Percentiles rank a stretch among this genome's conserved stretches.
phyloP scores from a whole-genome alignment of 2,329 filamentous ascomycete genomes.

The Furcasterigmium sp. region DNA sequence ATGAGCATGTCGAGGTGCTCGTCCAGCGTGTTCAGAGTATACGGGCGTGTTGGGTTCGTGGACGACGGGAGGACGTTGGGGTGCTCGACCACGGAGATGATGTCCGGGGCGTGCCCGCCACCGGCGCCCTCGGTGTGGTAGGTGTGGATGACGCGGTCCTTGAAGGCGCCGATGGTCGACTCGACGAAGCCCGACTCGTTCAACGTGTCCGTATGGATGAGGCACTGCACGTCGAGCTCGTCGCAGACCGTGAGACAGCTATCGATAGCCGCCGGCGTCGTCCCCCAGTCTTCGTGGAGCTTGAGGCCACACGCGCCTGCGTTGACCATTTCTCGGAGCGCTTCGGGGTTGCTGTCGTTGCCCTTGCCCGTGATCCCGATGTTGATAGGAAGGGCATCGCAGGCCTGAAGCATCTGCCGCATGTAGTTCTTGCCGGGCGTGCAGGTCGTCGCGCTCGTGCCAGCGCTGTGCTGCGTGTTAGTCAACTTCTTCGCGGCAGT shows the following conservation, averaged over 20 bases:
- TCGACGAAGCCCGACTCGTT: constrained; percentile 98
- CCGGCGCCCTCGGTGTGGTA: constrained; percentile 97
- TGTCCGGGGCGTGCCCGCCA: constrained; percentile 91
- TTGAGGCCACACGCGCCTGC: constrained; percentile 90
- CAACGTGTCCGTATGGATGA: constrained; percentile 93
- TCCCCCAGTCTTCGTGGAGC: constrained; percentile 94
- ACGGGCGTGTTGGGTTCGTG: constrained; percentile 89
- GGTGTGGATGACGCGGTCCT: constrained; percentile 83
- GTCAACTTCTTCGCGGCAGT: not conserved
- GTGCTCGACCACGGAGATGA: constrained; percentile 88
- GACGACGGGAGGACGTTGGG: constrained; percentile 83
- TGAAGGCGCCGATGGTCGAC: constrained; percentile 80
- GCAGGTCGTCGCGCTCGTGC: constrained; percentile 88
- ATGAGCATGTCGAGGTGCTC: constrained; percentile 98
- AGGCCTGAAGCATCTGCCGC: constrained; percentile 83
- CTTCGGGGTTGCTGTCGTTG: constrained; percentile 69
- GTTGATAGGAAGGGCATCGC: constrained; percentile 77
- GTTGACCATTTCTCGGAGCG: constrained; percentile 71
- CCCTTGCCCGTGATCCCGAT: constrained; percentile 90
- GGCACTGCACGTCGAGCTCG: constrained; percentile 84
- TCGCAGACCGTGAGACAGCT: constrained; percentile 81
- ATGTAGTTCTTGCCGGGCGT: constrained; percentile 82
- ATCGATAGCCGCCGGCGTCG: constrained; percentile 87
- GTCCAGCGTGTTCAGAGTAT: constrained; percentile 86
- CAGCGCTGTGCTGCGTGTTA: constrained; percentile 52